phyloP scores from a whole-genome alignment of 768 basidiomycete species.

The Thelephora ganbajun region DNA sequence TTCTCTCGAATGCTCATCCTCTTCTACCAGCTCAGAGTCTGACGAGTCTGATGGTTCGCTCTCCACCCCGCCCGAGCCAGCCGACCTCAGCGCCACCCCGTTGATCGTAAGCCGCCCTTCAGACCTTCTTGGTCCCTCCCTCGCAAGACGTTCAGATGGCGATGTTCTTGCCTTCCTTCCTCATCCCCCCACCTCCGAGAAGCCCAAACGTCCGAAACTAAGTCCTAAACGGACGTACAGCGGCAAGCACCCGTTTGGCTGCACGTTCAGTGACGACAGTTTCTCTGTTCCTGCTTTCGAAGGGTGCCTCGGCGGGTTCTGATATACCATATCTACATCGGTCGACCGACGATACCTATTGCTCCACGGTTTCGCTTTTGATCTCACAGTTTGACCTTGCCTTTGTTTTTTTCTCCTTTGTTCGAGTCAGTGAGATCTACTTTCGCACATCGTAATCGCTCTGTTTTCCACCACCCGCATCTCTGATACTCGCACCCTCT shows the following conservation, averaged over 20 bases:
- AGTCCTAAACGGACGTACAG: too few species aligned
- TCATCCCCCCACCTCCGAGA: constrained; percentile 3
- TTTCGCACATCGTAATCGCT: too few species aligned
- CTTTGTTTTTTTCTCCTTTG: too few species aligned
- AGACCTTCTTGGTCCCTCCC: not conserved
- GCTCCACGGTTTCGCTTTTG: too few species aligned
- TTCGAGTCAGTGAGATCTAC: too few species aligned
- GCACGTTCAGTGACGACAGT: constrained; percentile 3
- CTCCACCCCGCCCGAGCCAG: constrained; percentile 5
- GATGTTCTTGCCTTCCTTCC: constrained; percentile 6
- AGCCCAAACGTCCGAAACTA: not conserved
- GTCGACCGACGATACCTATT: too few species aligned
- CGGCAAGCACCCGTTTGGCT: too few species aligned
- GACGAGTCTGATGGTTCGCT: constrained; percentile 13
- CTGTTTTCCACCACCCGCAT: too few species aligned
- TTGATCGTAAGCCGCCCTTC: constrained; percentile 1
- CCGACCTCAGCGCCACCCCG: constrained; percentile 4
- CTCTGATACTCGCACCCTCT: too few species aligned
- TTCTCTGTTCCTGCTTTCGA: constrained; percentile 9
- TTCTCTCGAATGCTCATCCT: constrained; percentile 7
- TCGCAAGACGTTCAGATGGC: not conserved
- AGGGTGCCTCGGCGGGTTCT: constrained; percentile 16
- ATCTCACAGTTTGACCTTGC: too few species aligned
- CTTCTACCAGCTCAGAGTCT: constrained; percentile 14
- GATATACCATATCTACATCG: not conserved